Conservation (phyloP, 2,329 filamentous ascomycete genomes). For the Fusarium floridanum region DNA sequence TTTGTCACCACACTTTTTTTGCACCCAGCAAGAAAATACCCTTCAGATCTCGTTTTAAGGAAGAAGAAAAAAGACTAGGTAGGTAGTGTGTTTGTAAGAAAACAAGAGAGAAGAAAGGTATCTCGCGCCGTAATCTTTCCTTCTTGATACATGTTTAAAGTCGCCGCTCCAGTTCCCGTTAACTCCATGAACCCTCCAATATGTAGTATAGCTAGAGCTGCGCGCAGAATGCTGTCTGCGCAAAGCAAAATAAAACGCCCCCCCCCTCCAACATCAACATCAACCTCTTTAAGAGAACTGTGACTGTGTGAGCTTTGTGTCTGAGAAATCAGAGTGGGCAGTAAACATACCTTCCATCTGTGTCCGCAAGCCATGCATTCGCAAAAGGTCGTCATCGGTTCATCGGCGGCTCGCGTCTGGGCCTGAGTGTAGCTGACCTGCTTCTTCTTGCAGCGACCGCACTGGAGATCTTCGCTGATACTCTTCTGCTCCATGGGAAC, state of each 20-base stretch:
- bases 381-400: constrained; percentile 87
- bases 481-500: constrained; percentile 92
- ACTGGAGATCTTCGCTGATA: constrained; percentile 88
- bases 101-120: constrained; percentile 39
- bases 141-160: constrained; percentile 44
- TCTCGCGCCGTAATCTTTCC: constrained; percentile 39
- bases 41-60: constrained; percentile 11
- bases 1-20: constrained; percentile 15
- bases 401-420: constrained; percentile 94
- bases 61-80: constrained; percentile 8
- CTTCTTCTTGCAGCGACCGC: constrained; percentile 91
- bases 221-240: constrained; percentile 26
- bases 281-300: constrained; percentile 42
- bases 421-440: constrained; percentile 97
- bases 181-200: constrained; percentile 42
- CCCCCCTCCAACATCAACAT: constrained; percentile 5
- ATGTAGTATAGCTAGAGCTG: constrained; percentile 7
- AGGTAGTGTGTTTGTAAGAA: constrained; percentile 21
- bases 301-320: constrained; percentile 19
- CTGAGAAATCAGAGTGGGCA: neutral
- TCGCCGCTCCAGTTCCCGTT: constrained; percentile 40
- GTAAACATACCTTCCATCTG: constrained; percentile 75
- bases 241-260: constrained; percentile 39
- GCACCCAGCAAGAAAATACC: neutral
- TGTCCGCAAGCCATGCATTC: constrained; percentile 78